Evolutionary conservation across 2,329 filamentous ascomycete genomes (phyloP), one percentile per base, ranked within the genome.

Genomic region (Neonectria coccinea): DNA sequence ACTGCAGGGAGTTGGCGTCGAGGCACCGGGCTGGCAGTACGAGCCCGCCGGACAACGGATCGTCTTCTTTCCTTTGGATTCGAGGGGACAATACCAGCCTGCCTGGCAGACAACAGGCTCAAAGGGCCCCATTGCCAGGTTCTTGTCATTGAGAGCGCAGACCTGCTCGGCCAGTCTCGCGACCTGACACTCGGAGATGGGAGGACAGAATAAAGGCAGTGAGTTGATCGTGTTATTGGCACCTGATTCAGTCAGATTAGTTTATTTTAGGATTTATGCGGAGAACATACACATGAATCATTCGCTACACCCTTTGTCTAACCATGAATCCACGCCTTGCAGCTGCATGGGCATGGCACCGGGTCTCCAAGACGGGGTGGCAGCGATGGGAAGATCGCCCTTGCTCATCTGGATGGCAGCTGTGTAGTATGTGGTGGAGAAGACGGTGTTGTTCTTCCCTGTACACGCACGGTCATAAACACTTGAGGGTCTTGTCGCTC

Each of bases 11-110:
- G 81, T 83, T 2, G 86, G 83, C 6, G 79, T 75, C 1, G 79
- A 71, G 5, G 83, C 80, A 6, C 86, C 86, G 0, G 80, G 79
- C 31, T 84, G 84, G 64, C 86, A 88, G 66, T 84, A 88, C 3
- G 78, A 78, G 25, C 84, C 84, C 9, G 75, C 64, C 0, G 84
- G 84, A 56, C 86, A 88, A 10, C 64, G 54, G 4, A 82, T 67
- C 47, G 77, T 79, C 59, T 81, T 69, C 45, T 75, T 80, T 10
- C 82, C 82, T 22, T 70, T 59, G 5, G 59, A 59, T 5, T 69
- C 59, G 2, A 59, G 36, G 1, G 85, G 84, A 54, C 86, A 88
- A 65, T 86, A 87, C 55, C 74, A 78, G 2, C 85, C 85, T 41
- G 79, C 67, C 44, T 78, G 78, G 69, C 85, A 88, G 8, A 87